Base-by-base conservation (phyloP, 192 early-diverging fungal species). In the Blastocladiella britannica region DNA sequence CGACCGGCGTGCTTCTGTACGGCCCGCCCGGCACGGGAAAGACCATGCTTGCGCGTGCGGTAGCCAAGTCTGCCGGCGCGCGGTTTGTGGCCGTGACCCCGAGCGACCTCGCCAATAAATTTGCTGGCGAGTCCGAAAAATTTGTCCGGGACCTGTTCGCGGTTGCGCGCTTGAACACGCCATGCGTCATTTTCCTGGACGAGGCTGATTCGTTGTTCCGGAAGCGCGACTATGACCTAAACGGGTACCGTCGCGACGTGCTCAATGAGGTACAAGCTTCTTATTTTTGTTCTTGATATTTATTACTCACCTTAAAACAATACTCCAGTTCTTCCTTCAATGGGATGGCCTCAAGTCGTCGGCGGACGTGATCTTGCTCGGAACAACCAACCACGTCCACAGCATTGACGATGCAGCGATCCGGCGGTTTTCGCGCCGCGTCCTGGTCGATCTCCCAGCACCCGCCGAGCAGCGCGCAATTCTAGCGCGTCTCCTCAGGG, bases 171-270 rank as follows among this genome's bases (percentile, higher is more conserved):
- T 91, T 91, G 62, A 64, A 93, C 1, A 74, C 84, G 12, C 93
- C 93, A 3, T 97, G 93, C 67, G 90, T 97, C 1, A 81, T 97
- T n/a, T 97, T 95, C 59, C 64, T 97, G 58, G 93, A 97, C 64
- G 93, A 95, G 61, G 85, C 95, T 0, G 93, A 97, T 57, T 86
- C 88, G 25, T 65, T 97, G 29, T 89, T 96, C 71, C 73, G 82
- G 18, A 70, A 80, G 12, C 73, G 89, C 30, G 67, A 79, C 51
- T 68, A 70, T 12, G 70, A 70, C 23, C 66, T 72, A 2, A 80
- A 74, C 56, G 71, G 78, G 28, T 80, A 69, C 67, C 82, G 81
- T 51, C 80, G 80, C 53, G 86, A 91, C 64, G 82, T 85, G 2
- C 72, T 93, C 63, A 93, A 92, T 55, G 87, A 97, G n/a, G n/a